Conservation (phyloP, 2,329 filamentous ascomycete species). For the Aspergillus sp. region DNA sequence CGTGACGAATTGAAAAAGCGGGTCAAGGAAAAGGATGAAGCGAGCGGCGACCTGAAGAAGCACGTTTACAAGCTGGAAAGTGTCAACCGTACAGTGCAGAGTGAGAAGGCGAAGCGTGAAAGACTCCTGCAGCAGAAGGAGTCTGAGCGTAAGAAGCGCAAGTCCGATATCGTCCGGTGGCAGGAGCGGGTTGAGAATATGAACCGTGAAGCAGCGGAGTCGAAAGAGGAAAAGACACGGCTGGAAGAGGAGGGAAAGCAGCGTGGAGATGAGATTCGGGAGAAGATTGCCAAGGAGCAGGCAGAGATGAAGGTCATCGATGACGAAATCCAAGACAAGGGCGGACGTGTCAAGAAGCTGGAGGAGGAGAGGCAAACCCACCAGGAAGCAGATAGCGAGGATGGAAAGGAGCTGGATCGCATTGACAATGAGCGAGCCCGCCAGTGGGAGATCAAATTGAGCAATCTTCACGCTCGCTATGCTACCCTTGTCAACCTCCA, state of each 20-base stretch:
- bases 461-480: conserved; percentile 47
- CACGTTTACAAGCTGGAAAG: conserved; percentile 79
- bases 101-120: conserved; percentile 76
- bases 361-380: conserved; percentile 59
- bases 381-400: conserved; percentile 51
- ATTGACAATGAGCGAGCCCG: conserved; percentile 52
- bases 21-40: conserved; percentile 87
- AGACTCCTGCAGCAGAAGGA: conserved; percentile 62
- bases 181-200: conserved; percentile 57
- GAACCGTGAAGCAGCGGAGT: conserved; percentile 50
- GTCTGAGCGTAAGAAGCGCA: conserved; percentile 61
- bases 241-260: conserved; percentile 44
- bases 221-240: conserved; percentile 46
- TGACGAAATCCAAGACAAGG: conserved; percentile 63
- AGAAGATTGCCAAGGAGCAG: conserved; percentile 50
- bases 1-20: conserved; percentile 75
- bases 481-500: conserved; percentile 45
- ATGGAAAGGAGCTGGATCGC: conserved; percentile 54
- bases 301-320: conserved; percentile 58
- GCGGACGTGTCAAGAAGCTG: conserved; percentile 61
- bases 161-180: conserved; percentile 62
- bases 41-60: conserved; percentile 78
- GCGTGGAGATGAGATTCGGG: conserved; percentile 44
- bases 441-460: conserved; percentile 49
- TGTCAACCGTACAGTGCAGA: conserved; percentile 77